A percentile compares a stretch with the other conserved stretches of the same genome.
phyloP scores from a whole-genome alignment of 257 asterid species.

The Fraxinus americana region DNA sequence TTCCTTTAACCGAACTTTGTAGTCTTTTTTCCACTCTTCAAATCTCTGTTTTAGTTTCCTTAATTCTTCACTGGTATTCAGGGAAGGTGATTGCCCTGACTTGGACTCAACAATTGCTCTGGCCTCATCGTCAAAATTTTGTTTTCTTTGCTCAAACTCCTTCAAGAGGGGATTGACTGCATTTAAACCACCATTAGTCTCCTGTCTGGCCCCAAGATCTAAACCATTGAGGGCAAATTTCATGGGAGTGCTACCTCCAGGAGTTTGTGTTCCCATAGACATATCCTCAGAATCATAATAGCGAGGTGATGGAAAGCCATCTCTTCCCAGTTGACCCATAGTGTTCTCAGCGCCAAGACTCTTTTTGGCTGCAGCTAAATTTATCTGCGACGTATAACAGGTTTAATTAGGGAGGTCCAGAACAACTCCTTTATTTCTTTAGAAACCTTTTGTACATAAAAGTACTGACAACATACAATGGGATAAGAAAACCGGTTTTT shows the following conservation, averaged over 20 bases:
- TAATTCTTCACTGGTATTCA: slow-evolving; percentile 42
- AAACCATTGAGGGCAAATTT: slow-evolving; percentile 39
- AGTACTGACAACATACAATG: not conserved
- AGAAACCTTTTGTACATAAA: not conserved
- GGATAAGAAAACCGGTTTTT: not conserved
- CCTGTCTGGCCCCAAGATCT: slow-evolving; percentile 38
- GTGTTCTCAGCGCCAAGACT: slow-evolving; percentile 47
- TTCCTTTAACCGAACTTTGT: slow-evolving; percentile 62
- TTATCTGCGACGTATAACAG: slow-evolving; percentile 51
- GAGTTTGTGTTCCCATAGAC: slow-evolving; percentile 63
- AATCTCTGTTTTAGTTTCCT: slow-evolving; percentile 60
- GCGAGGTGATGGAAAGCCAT: slow-evolving; percentile 59
- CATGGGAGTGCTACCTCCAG: slow-evolving; percentile 63
- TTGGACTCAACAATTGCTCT: slow-evolving; percentile 46
- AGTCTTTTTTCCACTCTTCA: slow-evolving; percentile 68
- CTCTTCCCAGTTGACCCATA: slow-evolving; percentile 42
- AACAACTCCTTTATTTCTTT: not conserved
- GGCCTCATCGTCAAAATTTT: slow-evolving; percentile 57
- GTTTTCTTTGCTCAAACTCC: slow-evolving; percentile 65
- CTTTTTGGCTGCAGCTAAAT: slow-evolving; percentile 69
- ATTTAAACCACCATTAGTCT: slow-evolving; percentile 41
- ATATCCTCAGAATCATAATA: slow-evolving; percentile 68
- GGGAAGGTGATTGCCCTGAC: slow-evolving; percentile 33
- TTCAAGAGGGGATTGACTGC: slow-evolving; percentile 50
- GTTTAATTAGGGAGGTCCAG: not conserved